phyloP scores from a whole-genome alignment of 768 basidiomycete genomes.

The Leccinum incarnatum region DNA sequence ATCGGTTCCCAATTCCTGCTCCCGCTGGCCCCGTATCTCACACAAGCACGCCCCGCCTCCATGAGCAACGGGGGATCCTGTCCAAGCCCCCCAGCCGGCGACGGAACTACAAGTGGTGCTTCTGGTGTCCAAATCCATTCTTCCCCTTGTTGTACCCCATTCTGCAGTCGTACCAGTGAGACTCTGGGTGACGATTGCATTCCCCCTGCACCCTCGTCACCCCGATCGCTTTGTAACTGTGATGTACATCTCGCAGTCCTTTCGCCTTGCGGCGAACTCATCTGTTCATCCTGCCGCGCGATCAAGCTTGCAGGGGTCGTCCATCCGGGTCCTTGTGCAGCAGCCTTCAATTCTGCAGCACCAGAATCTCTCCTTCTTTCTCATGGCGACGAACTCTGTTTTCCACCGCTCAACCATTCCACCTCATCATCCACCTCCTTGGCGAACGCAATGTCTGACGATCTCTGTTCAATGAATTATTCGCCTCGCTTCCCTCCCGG shows the following conservation, averaged over 20 bases:
- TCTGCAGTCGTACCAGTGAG: not conserved
- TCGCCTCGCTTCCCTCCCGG: conserved; percentile 57
- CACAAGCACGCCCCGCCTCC: not conserved
- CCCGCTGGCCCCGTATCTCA: not conserved
- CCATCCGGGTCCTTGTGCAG: not conserved
- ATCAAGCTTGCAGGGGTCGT: not conserved
- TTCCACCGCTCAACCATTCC: conserved; percentile 3
- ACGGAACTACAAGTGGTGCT: not conserved
- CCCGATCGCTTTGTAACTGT: not conserved
- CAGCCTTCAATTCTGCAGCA: not conserved
- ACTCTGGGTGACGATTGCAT: not conserved
- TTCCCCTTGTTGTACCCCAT: not conserved
- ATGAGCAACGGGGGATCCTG: not conserved
- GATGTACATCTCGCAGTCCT: not conserved
- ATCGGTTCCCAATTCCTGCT: conserved; percentile 7
- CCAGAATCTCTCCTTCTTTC: conserved; percentile 26
- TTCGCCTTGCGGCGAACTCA: not conserved
- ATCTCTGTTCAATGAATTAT: conserved; percentile 27
- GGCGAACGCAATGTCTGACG: conserved; percentile 1
- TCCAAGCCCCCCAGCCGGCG: not conserved
- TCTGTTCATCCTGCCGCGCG: not conserved
- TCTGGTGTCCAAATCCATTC: not conserved
- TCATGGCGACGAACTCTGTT: not conserved
- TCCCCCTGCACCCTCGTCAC: not conserved
- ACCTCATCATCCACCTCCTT: not conserved